Evolutionary conservation across 176 grass and related monocot species (phyloP), one percentile per base, ranked within the genome.

Genomic region (Cymbopogon citratus): DNA sequence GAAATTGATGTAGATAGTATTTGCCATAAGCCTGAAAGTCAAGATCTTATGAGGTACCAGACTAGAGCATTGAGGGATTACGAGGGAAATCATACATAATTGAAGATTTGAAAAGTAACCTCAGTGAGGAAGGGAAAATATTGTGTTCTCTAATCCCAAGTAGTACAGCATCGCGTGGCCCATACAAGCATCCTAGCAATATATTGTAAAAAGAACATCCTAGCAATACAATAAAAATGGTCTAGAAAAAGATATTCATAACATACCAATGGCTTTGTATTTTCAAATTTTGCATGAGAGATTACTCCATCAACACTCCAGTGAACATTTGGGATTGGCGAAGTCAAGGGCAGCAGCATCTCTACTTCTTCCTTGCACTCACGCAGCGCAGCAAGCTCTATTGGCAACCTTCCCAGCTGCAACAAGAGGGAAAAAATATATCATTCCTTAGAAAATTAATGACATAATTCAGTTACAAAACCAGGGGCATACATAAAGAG

Each of bases 271-370:
- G 85, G 79, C 74, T 82, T 71, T 77, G 3, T 21, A 25, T 40
- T 4, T 71, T 87, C 24, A 38, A 8, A 38, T 61, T 84, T 87
- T 12, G 51, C 76, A 89, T 80, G 36, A 68, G 81, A 67, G 63
- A 89, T 89, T 69, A 89, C 63, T 49, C 81, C 87, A 29, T 89
- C 81, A 27, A 89, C 25, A 69, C 75, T 89, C 81, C 81, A 89
- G 63, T 15, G 28, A 80, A 49, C n/a, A 75, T 35, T 18, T 74
- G 76, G 81, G 74, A 89, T 84, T 29, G 68, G 76, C 1, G 69
- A 80, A 73, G 87, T 89, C 27, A 80, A 35, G 52, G 81, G 87
- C 14, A 89, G 66, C 51, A 89, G 23, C 81, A 89, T 84, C 75
- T 89, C 87, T 49, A 89, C 76, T 66, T 80, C 81, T 80, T 88